Conservation (phyloP, 192 early-diverging fungal species). For the Thamnidium elegans region DNA sequence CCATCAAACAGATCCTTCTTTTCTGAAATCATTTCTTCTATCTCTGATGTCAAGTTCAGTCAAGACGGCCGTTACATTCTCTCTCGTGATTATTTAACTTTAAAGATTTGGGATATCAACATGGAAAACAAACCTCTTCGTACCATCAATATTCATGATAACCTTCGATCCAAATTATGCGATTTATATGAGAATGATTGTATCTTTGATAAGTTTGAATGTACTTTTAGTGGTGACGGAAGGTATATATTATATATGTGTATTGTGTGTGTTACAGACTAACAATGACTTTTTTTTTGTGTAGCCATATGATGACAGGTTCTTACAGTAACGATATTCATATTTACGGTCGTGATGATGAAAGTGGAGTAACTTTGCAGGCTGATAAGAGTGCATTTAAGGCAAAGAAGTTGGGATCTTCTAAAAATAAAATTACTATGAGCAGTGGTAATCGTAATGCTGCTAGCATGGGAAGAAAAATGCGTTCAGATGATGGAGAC, state of each 20-base stretch:
- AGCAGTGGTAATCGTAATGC: constrained; percentile 16
- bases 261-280: no score
- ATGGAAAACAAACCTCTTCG: constrained; percentile 94
- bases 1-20: constrained; percentile 96
- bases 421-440: constrained; percentile 68
- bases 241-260: constrained; percentile 53
- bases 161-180: constrained; percentile 92
- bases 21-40: constrained; percentile 98
- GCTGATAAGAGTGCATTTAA: constrained; percentile 98
- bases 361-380: constrained; percentile 85
- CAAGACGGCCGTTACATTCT: constrained; percentile 95
- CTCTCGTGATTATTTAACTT: constrained; percentile 93
- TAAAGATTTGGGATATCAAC: constrained; percentile 99
- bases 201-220: constrained; percentile 99
- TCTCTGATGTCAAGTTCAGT: constrained; percentile 96
- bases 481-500: constrained; percentile 50
- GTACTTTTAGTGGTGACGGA: constrained; percentile 94
- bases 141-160: constrained; percentile 96
- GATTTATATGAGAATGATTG: constrained; percentile 99
- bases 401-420: constrained; percentile 82
- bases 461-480: constrained; percentile 8
- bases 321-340: constrained; percentile 99
- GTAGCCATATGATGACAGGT: constrained; percentile 85
- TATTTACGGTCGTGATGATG: constrained; percentile 82
- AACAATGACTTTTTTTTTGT: not conserved